Base-by-base conservation (phyloP, 148 eudicot species). In the Selenicereus undatus region DNA sequence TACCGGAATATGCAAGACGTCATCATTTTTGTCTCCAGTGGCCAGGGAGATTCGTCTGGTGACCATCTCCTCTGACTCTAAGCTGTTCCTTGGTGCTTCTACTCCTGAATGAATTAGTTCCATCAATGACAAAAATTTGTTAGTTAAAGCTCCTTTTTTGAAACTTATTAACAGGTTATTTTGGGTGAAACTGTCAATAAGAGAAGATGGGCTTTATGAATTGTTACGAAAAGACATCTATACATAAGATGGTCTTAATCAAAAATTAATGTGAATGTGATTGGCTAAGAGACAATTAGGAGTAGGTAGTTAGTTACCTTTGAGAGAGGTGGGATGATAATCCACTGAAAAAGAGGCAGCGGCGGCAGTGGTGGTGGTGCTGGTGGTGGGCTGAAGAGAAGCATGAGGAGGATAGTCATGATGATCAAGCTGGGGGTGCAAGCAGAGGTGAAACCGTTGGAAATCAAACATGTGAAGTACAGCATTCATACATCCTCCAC, bases 381-480 rank as follows among this genome's bases (percentile, higher is more conserved):
- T 48, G 48, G 78, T 52, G 60, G 83, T 78, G 7, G 76, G 82
- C 9, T 77, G 73, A 77, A 74, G 71, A 75, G 72, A 29, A 70
- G 76, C 43, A 7, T 76, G 77, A 21, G 68, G 68, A 64, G 71
- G 71, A 26, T 10, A 66, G 39, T 86, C 39, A 18, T 56, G 48
- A 56, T 50, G 62, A 45, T 66, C 32, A 11, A 66, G 71, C 24
- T 83, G 76, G 54, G 83, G 85, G 29, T 88, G 90, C 20, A 89
- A 81, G 81, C 89, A 81, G 14, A 88, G 73, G 71, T 88, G 89
- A 72, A 89, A 85, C 12, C 79, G 91, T 77, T 87, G 90, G 30
- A 93, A 83, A 88, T 92, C 91, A 87, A 93, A 90, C 80, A 93
- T 78, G 56, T 92, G 94, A 77, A 92, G 86, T 51, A 93, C 86